phyloP scores from a whole-genome alignment of 768 basidiomycete genomes.

The Suillus subalutaceus region DNA sequence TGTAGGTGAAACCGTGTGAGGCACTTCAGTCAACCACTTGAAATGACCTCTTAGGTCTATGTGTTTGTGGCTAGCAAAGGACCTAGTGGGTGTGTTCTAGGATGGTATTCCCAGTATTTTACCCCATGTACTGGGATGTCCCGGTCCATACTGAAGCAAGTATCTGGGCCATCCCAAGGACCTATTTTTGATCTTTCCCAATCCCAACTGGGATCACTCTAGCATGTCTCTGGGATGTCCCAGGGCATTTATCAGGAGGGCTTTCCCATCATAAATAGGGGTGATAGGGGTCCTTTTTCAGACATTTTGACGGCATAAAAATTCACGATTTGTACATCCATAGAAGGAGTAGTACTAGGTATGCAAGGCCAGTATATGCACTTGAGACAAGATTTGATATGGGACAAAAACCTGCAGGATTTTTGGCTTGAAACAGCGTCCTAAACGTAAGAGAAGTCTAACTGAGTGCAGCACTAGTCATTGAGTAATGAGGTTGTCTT shows the following conservation, averaged over 20 bases:
- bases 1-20: too few relatives aligned
- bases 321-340: neutral
- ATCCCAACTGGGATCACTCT: neutral
- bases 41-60: neutral
- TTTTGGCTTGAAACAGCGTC: too few relatives aligned
- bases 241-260: neutral
- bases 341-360: neutral
- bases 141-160: neutral
- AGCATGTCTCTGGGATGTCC: neutral
- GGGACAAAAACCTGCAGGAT: neutral
- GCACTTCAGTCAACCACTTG: too few relatives aligned
- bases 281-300: conserved; percentile 1
- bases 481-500: too few relatives aligned
- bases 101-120: conserved; percentile 1
- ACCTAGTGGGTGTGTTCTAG: neutral
- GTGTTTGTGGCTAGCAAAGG: neutral
- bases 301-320: neutral
- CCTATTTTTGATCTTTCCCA: neutral
- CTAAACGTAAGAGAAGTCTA: too few relatives aligned
- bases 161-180: neutral
- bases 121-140: neutral
- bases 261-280: neutral
- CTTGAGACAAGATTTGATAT: neutral
- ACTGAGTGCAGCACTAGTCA: too few relatives aligned
- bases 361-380: neutral